Evolutionary conservation across 306 rosid species (phyloP), one percentile per base, ranked within the genome.

Genomic region (Aeschynomene evenia): DNA sequence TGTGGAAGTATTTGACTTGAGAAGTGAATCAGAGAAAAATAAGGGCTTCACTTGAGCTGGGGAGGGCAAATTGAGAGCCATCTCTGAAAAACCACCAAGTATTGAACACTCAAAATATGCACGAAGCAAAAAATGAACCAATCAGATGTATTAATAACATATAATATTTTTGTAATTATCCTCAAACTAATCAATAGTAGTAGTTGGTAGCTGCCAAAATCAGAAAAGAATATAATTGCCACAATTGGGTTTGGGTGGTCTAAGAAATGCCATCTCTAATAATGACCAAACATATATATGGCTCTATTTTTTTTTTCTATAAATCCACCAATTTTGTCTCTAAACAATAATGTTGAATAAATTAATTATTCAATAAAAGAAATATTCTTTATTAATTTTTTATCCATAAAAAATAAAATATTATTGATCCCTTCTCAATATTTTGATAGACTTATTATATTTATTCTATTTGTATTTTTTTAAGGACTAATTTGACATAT

Each of bases 61-160:
- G 55, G 91, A 83, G 5, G 84, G 59, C 57, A 90, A 76, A 77
- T 90, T 93, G 68, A 90, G 70, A 77, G 96, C 92, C 98, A 93
- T 89, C 20, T 14, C 39, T 45, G 10, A 18, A 62, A 26, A 26
- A 56, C 57, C 39, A 0, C 39, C 43, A 37, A 37, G 43, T n/a
- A n/a, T 37, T 45, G 19, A 57, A 56, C 49, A 52, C 63, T 48
- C 46, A 57, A 49, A n/a, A n/a, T 26, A 45, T 42, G 14, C 26
- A 13, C 26, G 9, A 36, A 59, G 13, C 19, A 24, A 71, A 20
- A 50, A 48, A 33, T 26, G 67, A 79, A 46, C 66, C 49, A 76
- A 77, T 54, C 42, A 81, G 34, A 28, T 56, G 55, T 56, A 37
- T 56, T 70, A 53, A 77, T 77, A 68, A 14, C n/a, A n/a, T n/a